Base-by-base conservation (phyloP, 1,139 yeast species). In the Meyerozyma guilliermondii region DNA sequence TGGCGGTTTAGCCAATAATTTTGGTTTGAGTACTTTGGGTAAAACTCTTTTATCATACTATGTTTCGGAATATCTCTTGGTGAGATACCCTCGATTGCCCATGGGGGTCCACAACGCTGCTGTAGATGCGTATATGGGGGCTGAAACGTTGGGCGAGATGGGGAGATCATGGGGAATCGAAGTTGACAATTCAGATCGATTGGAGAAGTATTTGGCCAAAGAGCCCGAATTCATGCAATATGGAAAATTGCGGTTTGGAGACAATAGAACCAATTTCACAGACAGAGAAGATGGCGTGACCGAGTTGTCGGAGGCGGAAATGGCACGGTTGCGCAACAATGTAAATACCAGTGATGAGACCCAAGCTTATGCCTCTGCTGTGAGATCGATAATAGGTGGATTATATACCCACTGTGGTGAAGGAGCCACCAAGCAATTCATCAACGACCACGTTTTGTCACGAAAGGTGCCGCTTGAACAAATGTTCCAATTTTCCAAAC, bases 121-220 rank as follows among this genome's bases (percentile, higher is more conserved):
- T 1, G 80, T 86, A 6, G 82, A 84, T 51, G 74, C 94, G 6
- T 85, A 80, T 58, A 74, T 83, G 62, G 87, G 92, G 2, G 76
- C 78, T 35, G 74, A 71, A 14, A 74, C 89, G 0, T 69, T 92
- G 47, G 68, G 78, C 36, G 76, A 74, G 39, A 67, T 89, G 34
- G 96, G 91, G 26, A 74, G 70, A 54, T 57, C 68, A 27, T 92
- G 98, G 98, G 98, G 98, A 63, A 82, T 92, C 42, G 92, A 87
- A 63, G 72, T 75, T 28, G 97, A 89, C 59, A 65, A 69, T 18
- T 66, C 81, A 10, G 68, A 87, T 22, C 74, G 83, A 39, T 66
- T 88, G 50, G 83, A 84, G 44, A 78, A 88, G 55, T 80, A 76
- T 54, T 68, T 91, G 53, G 74, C 83, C 29, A 79, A 82, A 47